Base-by-base conservation (phyloP, 352 stramenopile species). In the Phytopythium mirpurense region DNA sequence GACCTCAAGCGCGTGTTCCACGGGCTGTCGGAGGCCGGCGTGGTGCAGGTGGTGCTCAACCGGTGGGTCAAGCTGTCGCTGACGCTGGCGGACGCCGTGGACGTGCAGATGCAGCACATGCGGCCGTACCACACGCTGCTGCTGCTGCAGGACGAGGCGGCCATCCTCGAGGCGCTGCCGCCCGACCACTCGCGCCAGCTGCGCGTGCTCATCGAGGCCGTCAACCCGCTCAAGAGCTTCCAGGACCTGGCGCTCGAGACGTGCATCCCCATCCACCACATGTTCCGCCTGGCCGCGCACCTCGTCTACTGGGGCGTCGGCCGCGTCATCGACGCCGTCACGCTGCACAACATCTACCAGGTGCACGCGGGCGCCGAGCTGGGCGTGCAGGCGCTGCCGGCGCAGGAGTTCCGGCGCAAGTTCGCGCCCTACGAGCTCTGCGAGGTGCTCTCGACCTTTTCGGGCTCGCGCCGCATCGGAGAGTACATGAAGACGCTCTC, bases 261-360 rank as follows among this genome's bases (percentile, higher is more conserved):
- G 29, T 75, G 67, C 14, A 71, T 93, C 8, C 77, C 83, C 0
- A 81, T 93, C 56, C 78, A 90, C 37, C 85, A 93, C 35, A 45
- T 95, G 14, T 95, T 93, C 60, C 79, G 83, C 18, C 67, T 95
- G 16, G 69, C 83, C 3, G 83, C 83, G 42, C 85, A 95, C 62
- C 67, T 95, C 11, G 79, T 90, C 0, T 91, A 90, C 57, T 95
- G 85, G 85, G 83, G 83, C 29, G 86, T 79, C 46, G 85, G 75
- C 1, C 72, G 77, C 16, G 75, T 95, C 26, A 70, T 95, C 42
- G 85, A 95, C 37, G 81, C 81, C 7, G 80, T 95, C 56, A 91
- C 85, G 3, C 66, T 93, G 53, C 80, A 92, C 65, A 95, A 92
- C 48, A 84, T 93, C 50, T 95, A 95, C 51, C 81, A 93, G 59